Evolutionary conservation across 1,139 yeast species (phyloP).

Genomic region (Pichia sp.): DNA sequence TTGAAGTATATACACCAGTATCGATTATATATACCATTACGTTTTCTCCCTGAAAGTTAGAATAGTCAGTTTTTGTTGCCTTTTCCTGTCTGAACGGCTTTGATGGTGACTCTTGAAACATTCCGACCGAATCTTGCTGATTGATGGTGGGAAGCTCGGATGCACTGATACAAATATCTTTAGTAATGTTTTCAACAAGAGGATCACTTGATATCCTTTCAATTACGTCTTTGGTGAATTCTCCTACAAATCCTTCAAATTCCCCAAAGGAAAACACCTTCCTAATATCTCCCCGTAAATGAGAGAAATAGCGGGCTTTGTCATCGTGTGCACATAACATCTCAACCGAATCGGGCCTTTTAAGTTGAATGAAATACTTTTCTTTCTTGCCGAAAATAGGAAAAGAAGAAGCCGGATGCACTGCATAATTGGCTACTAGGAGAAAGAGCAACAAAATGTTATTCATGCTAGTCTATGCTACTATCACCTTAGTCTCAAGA

Average conservation of each 20-base stretch:
- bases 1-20: constrained; percentile 44
- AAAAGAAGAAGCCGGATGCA: constrained; percentile 1
- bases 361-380: constrained; percentile 30
- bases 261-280: constrained; percentile 49
- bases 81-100: constrained; percentile 13
- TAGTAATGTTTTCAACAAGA: constrained; percentile 49
- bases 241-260: constrained; percentile 57
- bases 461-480: too few relatives aligned
- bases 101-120: too few relatives aligned
- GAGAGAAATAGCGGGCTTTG: constrained; percentile 18
- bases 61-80: constrained; percentile 23
- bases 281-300: constrained; percentile 37
- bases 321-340: constrained; percentile 24
- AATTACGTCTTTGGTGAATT: constrained; percentile 41
- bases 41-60: constrained; percentile 37
- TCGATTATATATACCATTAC: constrained; percentile 77
- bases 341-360: constrained; percentile 28
- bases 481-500: too few relatives aligned
- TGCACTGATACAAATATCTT: constrained; percentile 46
- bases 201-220: constrained; percentile 39
- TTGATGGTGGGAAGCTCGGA: constrained; percentile 21
- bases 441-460: neutral
- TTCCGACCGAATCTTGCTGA: too few relatives aligned
- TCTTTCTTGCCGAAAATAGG: constrained; percentile 10
- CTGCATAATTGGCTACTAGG: neutral